phyloP scores from a whole-genome alignment of 148 eudicot genomes.

The Camellia sinensis region DNA sequence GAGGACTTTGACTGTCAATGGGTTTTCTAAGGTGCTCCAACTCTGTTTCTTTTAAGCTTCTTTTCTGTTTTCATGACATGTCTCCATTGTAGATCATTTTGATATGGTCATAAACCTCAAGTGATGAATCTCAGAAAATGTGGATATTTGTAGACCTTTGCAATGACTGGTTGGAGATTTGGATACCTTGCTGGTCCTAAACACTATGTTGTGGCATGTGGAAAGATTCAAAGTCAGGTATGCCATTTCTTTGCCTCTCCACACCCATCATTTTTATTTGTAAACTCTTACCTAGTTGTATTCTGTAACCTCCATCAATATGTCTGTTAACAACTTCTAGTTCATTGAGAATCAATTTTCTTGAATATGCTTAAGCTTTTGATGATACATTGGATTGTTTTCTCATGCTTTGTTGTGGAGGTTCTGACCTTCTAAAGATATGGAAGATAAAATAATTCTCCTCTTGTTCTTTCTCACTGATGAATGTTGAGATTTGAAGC shows the following conservation, averaged over 20 bases:
- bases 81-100: not conserved
- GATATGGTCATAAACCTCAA: not conserved
- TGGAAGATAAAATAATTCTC: not conserved
- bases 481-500: not conserved
- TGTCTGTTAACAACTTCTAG: not conserved
- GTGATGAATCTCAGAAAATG: not conserved
- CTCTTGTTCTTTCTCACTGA: not conserved
- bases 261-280: not conserved
- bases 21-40: conserved; percentile 81
- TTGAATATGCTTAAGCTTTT: not conserved
- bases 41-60: not conserved
- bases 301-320: not conserved
- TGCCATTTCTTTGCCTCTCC: conserved; percentile 7
- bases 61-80: not conserved
- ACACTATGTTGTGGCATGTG: conserved; percentile 86
- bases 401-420: not conserved
- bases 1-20: conserved; percentile 91
- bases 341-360: not conserved
- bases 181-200: conserved; percentile 97
- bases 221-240: conserved; percentile 98
- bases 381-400: not conserved
- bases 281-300: not conserved
- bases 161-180: conserved; percentile 99
- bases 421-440: not conserved
- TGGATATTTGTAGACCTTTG: conserved; percentile 60